Percentiles rank a stretch among this genome's conserved stretches.
phyloP scores from a whole-genome alignment of 371 early-diverging fungal genomes.

The Mucor mucedo region DNA sequence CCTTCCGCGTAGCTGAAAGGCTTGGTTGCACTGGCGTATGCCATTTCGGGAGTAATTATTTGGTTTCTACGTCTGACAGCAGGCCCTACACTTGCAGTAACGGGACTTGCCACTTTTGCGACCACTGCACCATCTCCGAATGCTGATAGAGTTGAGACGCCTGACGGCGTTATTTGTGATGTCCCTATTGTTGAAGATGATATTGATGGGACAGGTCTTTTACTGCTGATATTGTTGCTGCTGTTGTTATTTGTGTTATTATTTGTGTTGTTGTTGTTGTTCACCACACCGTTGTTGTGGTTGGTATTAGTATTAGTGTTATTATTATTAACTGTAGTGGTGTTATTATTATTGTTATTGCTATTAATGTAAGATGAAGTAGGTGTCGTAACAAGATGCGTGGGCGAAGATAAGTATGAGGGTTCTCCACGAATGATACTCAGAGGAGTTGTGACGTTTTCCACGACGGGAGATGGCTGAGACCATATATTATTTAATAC shows the following conservation, averaged over 20 bases:
- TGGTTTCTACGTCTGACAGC: constrained; percentile 39
- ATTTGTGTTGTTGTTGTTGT: not conserved
- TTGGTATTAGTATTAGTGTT: constrained; percentile 11
- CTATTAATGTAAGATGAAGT: constrained; percentile 7
- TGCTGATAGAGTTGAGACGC: constrained; percentile 42
- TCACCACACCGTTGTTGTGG: not conserved
- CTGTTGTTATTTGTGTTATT: no score
- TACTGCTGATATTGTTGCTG: no score
- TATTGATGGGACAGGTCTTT: constrained; percentile 29
- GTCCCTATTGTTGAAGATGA: constrained; percentile 38
- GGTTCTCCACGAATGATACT: not conserved
- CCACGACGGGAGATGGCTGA: constrained; percentile 12
- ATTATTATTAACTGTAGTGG: not conserved
- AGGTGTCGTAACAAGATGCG: not conserved
- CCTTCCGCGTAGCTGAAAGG: constrained; percentile 88
- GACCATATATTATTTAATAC: constrained; percentile 19
- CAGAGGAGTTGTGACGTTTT: constrained; percentile 1
- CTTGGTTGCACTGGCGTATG: constrained; percentile 60
- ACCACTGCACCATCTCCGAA: constrained; percentile 53
- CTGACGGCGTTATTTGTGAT: constrained; percentile 41
- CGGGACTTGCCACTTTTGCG: constrained; percentile 48
- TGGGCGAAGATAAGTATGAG: constrained; percentile 10
- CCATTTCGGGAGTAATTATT: constrained; percentile 49
- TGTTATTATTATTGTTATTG: constrained; percentile 5
- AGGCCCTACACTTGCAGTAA: constrained; percentile 30